These are phyloP conservation scores for Coleophoma cylindrospora DNA, from an alignment of 2,329 filamentous ascomycete genomes.

Conservation along the genomic window DNA sequence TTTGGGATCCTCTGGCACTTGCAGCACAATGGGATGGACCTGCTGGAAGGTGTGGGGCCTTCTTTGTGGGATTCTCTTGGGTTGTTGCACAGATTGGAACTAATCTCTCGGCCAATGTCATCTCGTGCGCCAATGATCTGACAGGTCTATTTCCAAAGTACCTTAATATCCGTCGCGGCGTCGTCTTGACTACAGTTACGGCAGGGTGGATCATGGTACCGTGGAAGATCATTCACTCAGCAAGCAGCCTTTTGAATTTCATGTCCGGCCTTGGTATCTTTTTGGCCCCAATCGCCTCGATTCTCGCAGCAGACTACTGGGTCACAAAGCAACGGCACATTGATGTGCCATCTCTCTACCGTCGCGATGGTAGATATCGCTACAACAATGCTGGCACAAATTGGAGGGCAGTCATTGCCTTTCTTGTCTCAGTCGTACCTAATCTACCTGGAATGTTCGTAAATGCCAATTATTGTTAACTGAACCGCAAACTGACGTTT, in stretches of 20 bases:
- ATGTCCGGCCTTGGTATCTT: slow-evolving; percentile 31
- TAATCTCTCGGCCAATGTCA: slow-evolving; percentile 36
- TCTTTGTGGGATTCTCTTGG: slow-evolving; percentile 26
- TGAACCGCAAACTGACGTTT: neutral
- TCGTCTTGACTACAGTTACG: slow-evolving; percentile 35
- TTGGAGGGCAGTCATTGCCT: slow-evolving; percentile 19
- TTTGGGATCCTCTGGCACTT: slow-evolving; percentile 24
- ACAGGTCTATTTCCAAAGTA: slow-evolving; percentile 43
- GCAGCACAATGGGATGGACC: slow-evolving; percentile 19
- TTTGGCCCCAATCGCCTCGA: slow-evolving; percentile 30
- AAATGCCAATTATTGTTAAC: neutral
- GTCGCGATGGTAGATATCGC: slow-evolving; percentile 17
- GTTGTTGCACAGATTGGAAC: slow-evolving; percentile 28
- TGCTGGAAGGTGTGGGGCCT: slow-evolving; percentile 23
- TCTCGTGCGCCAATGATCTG: slow-evolving; percentile 29
- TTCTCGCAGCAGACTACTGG: slow-evolving; percentile 29
- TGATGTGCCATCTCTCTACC: slow-evolving; percentile 29
- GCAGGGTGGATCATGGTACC: slow-evolving; percentile 38
- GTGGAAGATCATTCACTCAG: slow-evolving; percentile 38
- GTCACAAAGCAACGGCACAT: slow-evolving; percentile 26
- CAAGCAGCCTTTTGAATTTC: slow-evolving; percentile 24
- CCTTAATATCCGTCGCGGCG: slow-evolving; percentile 43
- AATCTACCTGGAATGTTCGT: slow-evolving; percentile 18
- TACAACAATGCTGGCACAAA: slow-evolving; percentile 20
- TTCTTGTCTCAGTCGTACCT: slow-evolving; percentile 16